Percentiles rank a stretch among this genome's conserved stretches.
These are phyloP conservation scores for Ceratobasidium sp. DNA, from an alignment of 1,284 basidiomycete species.

Conservation along the genomic window DNA sequence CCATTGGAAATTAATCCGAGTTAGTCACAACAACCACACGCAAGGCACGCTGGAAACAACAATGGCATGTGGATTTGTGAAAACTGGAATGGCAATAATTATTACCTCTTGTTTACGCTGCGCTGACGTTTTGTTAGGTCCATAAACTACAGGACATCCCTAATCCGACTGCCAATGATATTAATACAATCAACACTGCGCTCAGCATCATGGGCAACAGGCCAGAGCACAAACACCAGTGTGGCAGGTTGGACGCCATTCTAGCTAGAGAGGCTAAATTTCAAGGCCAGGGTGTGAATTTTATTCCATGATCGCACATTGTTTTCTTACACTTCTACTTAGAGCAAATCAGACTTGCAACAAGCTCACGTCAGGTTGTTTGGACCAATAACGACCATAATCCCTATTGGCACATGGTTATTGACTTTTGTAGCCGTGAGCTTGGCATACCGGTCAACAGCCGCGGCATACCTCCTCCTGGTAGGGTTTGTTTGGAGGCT, in stretches of 20 bases:
- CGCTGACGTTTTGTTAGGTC: neutral
- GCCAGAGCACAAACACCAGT: neutral
- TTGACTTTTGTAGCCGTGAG: neutral
- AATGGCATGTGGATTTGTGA: neutral
- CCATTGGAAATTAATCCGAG: neutral
- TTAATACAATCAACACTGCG: neutral
- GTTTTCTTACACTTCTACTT: neutral
- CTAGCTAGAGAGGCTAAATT: neutral
- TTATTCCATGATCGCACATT: neutral
- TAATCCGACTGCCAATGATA: neutral
- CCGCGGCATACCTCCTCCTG: neutral
- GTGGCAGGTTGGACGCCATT: neutral
- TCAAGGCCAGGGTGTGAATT: neutral
- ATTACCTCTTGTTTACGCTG: neutral
- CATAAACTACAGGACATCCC: neutral
- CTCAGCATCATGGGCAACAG: neutral
- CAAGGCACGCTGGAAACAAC: neutral
- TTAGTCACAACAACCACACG: neutral
- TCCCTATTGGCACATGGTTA: neutral
- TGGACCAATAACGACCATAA: neutral
- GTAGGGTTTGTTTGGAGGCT: neutral
- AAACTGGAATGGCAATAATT: neutral
- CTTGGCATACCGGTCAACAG: neutral
- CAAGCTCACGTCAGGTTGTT: neutral
- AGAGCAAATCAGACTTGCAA: neutral